Percentiles rank a stretch among this genome's conserved stretches.
phyloP scores from a whole-genome alignment of 164 flowering plant species.

The Cinnamomum chago region DNA sequence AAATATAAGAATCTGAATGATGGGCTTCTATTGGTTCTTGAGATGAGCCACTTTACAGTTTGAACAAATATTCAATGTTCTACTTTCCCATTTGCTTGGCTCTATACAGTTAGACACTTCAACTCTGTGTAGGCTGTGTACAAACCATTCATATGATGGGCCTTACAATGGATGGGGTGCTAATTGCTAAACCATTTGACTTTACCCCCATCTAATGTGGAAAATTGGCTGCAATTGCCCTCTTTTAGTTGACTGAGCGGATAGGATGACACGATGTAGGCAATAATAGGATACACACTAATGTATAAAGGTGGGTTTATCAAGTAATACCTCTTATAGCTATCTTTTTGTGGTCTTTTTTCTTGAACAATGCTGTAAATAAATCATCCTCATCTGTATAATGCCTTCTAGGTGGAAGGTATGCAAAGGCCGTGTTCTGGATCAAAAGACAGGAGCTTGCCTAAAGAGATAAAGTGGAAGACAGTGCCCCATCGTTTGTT shows the following conservation, averaged over 20 bases:
- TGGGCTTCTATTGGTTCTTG: neutral
- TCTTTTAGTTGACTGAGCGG: neutral
- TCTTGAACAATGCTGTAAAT: neutral
- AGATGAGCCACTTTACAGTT: neutral
- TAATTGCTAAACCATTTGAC: too few species aligned
- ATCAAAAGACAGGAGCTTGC: slow-evolving; percentile 65
- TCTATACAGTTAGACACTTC: neutral
- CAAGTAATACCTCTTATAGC: neutral
- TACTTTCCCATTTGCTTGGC: too few species aligned
- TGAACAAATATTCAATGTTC: neutral
- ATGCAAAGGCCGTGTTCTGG: slow-evolving; percentile 72
- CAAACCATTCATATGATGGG: neutral
- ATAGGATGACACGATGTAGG: neutral
- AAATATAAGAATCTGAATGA: neutral
- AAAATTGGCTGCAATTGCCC: neutral
- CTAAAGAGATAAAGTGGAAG: slow-evolving; percentile 73
- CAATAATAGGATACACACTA: neutral
- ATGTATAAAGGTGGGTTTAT: too few species aligned
- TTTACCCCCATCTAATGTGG: neutral
- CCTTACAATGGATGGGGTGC: neutral
- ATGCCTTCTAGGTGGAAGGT: slow-evolving; percentile 61
- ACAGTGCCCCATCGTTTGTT: slow-evolving; percentile 68
- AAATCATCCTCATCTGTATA: neutral
- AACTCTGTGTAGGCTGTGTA: neutral
- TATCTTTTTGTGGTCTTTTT: neutral